Conservation (phyloP, 2,329 filamentous ascomycete genomes). For the Cercospora nicotianae region DNA sequence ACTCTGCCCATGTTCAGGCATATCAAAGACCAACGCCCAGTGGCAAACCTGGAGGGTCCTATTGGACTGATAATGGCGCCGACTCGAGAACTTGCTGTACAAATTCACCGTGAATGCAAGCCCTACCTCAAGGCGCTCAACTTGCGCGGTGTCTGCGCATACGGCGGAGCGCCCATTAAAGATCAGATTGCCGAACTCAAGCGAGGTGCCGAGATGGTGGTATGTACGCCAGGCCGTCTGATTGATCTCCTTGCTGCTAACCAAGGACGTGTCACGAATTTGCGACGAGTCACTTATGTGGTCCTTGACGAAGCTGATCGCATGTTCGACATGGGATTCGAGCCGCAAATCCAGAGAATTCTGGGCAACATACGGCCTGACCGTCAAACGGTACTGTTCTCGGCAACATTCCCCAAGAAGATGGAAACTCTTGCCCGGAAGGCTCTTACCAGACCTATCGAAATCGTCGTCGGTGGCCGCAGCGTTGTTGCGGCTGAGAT, state of each 20-base stretch:
- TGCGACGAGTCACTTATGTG: constrained; percentile 85
- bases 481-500: constrained; percentile 71
- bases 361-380: constrained; percentile 88
- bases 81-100: constrained; percentile 87
- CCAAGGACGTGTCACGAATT: constrained; percentile 87
- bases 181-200: constrained; percentile 97
- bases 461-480: constrained; percentile 87
- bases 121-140: constrained; percentile 86
- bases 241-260: constrained; percentile 95
- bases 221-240: constrained; percentile 91
- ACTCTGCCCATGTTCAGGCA: constrained; percentile 96
- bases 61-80: constrained; percentile 89
- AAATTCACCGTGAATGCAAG: constrained; percentile 93
- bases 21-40: constrained; percentile 85
- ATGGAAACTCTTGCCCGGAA: constrained; percentile 91
- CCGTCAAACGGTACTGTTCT: constrained; percentile 92
- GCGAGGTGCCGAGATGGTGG: constrained; percentile 89
- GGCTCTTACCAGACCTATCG: constrained; percentile 77
- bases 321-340: constrained; percentile 99
- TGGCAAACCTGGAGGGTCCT: constrained; percentile 83
- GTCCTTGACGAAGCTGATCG: constrained; percentile 96
- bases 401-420: constrained; percentile 90
- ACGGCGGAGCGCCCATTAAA: constrained; percentile 92
- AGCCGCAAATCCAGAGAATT: constrained; percentile 97
- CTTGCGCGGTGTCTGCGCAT: constrained; percentile 85